A percentile compares a stretch with the other conserved stretches of the same genome.
These are phyloP conservation scores for Paramecium biaurelia DNA, from an alignment of 73 alveolate species.

Conservation along the genomic window DNA sequence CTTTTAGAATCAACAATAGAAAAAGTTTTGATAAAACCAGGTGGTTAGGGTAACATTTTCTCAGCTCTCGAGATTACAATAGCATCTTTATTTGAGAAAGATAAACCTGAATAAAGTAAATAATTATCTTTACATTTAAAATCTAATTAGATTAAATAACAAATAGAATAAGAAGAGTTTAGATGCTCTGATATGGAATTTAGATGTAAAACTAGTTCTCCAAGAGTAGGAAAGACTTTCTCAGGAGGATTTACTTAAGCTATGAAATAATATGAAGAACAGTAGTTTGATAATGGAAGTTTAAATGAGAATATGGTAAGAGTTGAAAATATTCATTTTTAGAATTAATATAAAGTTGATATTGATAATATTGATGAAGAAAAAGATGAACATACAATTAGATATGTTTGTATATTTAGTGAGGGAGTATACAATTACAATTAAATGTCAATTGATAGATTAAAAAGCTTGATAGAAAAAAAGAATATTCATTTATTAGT, in stretches of 20 bases:
- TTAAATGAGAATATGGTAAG: not conserved
- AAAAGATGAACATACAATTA: not conserved
- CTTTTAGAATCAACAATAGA: not conserved
- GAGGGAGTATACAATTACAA: constrained; percentile 13
- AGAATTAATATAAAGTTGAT: constrained; percentile 6
- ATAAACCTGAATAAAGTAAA: not conserved
- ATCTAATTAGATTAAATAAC: not conserved
- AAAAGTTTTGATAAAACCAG: not conserved
- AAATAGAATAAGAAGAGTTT: constrained; percentile 2
- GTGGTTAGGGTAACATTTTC: constrained; percentile 29
- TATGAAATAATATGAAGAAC: not conserved
- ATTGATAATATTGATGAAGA: not conserved
- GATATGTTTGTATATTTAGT: constrained; percentile 31
- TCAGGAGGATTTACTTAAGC: not conserved
- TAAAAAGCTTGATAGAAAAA: not conserved
- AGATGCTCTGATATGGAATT: not conserved
- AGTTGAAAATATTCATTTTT: not conserved
- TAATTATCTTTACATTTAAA: not conserved
- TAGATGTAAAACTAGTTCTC: not conserved
- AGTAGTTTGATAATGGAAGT: not conserved
- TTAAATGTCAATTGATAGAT: not conserved
- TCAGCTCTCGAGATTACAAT: not conserved
- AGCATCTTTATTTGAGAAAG: not conserved
- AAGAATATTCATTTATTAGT: not conserved
- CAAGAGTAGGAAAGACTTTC: not conserved